Evolutionary conservation across 257 asterid genomes (phyloP).

Genomic region (Dorcoceras hygrometricum): DNA sequence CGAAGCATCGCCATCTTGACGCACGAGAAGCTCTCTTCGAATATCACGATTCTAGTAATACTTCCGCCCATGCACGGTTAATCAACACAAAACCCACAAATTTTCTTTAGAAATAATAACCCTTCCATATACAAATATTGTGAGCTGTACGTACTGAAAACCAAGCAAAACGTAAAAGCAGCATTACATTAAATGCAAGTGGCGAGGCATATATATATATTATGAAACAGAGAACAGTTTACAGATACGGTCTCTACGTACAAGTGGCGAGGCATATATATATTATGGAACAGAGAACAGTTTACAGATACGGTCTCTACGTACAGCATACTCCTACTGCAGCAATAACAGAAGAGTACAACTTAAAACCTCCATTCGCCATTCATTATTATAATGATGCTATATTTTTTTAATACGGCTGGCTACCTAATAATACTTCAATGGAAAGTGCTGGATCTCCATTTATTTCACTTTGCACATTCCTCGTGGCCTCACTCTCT

Average conservation of each 20-base stretch:
- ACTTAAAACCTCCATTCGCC: too few relatives aligned
- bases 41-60: too few relatives aligned
- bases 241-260: neutral
- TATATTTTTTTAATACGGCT: constrained; percentile 18
- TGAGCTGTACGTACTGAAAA: neutral
- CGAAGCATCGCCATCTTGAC: too few relatives aligned
- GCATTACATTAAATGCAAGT: neutral
- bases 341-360: constrained; percentile 2
- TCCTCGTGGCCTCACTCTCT: constrained; percentile 40
- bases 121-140: too few relatives aligned
- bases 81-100: too few relatives aligned
- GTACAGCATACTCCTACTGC: too few relatives aligned
- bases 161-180: neutral
- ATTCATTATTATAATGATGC: too few relatives aligned
- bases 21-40: too few relatives aligned
- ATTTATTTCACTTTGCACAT: constrained; percentile 41
- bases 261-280: constrained; percentile 6
- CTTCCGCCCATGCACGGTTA: too few relatives aligned
- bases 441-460: constrained; percentile 23
- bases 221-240: constrained; percentile 5
- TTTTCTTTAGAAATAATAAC: too few relatives aligned
- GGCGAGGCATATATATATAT: too few relatives aligned
- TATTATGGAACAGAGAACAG: constrained; percentile 6
- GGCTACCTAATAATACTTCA: constrained; percentile 26
- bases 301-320: neutral